phyloP scores from a whole-genome alignment of 768 basidiomycete genomes.

The Xanthoconium stramineum region DNA sequence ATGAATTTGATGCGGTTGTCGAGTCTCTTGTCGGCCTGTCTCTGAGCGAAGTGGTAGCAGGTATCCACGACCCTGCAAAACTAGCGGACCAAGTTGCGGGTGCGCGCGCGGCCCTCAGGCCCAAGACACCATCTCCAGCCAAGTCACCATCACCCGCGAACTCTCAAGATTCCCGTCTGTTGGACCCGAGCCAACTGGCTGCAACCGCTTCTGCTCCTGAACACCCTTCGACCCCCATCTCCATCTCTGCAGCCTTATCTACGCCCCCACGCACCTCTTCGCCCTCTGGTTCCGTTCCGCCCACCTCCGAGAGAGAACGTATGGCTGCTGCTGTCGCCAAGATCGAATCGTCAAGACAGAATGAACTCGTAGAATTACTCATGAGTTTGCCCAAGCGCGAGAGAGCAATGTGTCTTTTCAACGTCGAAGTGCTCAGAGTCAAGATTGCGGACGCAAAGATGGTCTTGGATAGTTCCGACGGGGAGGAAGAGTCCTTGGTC shows the following conservation, averaged over 20 bases:
- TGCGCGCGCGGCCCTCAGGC: conserved; percentile 35
- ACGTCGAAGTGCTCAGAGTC: conserved; percentile 67
- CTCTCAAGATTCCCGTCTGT: conserved; percentile 70
- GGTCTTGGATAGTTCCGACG: conserved; percentile 74
- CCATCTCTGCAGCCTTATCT: conserved; percentile 68
- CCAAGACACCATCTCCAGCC: conserved; percentile 39
- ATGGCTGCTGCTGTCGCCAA: conserved; percentile 63
- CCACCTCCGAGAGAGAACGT: conserved; percentile 70
- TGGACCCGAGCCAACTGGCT: conserved; percentile 58
- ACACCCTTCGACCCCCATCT: conserved; percentile 83
- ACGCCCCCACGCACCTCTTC: conserved; percentile 85
- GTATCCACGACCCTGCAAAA: conserved; percentile 66
- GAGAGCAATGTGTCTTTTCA: conserved; percentile 89
- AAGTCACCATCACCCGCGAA: conserved; percentile 53
- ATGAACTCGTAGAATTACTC: conserved; percentile 71
- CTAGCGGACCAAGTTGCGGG: conserved; percentile 61
- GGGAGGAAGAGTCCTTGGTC: conserved; percentile 39
- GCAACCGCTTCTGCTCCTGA: conserved; percentile 88
- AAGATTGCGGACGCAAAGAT: conserved; percentile 82
- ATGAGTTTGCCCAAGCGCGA: conserved; percentile 88
- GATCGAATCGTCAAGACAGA: conserved; percentile 57
- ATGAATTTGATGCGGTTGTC: conserved; percentile 63
- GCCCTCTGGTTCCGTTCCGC: conserved; percentile 60
- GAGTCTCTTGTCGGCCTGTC: conserved; percentile 69
- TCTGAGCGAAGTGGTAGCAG: conserved; percentile 72